A percentile compares a stretch with the other conserved stretches of the same genome.
These are phyloP conservation scores for Adenanthera pavonina DNA, from an alignment of 306 rosid genomes.

Conservation along the genomic window DNA sequence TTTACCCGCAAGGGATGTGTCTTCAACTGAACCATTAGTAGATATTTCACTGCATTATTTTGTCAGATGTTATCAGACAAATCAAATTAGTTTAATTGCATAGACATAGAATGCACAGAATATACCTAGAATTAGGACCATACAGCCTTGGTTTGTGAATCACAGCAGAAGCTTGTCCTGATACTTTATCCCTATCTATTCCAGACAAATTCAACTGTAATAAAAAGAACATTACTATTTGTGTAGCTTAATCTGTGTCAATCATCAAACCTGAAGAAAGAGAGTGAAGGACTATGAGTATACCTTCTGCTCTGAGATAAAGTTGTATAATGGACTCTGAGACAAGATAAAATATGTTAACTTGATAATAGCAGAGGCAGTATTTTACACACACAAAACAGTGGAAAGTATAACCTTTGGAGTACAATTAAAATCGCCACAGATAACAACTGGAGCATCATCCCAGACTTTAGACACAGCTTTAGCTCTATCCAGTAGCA, in stretches of 20 bases:
- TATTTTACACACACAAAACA: conserved; percentile 10
- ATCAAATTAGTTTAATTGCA: conserved; percentile 31
- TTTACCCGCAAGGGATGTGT: conserved; percentile 38
- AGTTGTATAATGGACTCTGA: conserved; percentile 94
- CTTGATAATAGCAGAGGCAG: conserved; percentile 24
- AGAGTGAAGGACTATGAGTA: conserved; percentile 30
- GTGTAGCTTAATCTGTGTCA: conserved; percentile 11
- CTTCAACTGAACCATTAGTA: conserved; percentile 46
- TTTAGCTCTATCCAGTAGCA: conserved; percentile 76
- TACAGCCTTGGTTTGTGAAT: conserved; percentile 48
- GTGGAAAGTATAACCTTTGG: conserved; percentile 72
- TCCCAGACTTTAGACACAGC: conserved; percentile 83
- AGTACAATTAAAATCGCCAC: conserved; percentile 97
- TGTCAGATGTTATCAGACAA: conserved; percentile 37
- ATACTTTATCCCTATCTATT: conserved; percentile 76
- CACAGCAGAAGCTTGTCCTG: conserved; percentile 82
- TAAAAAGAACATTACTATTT: conserved; percentile 32
- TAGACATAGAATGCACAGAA: conserved; percentile 17
- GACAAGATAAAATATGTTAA: conserved; percentile 34
- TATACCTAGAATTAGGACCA: conserved; percentile 58
- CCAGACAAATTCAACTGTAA: conserved; percentile 83
- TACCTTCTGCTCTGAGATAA: conserved; percentile 85
- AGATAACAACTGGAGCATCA: conserved; percentile 82
- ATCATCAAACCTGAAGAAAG: conserved; percentile 26
- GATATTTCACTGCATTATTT: conserved; percentile 56